Evolutionary conservation across 495 filamentous ascomycete genomes (phyloP).

Genomic region (Hapsidospora chrysogenum): DNA sequence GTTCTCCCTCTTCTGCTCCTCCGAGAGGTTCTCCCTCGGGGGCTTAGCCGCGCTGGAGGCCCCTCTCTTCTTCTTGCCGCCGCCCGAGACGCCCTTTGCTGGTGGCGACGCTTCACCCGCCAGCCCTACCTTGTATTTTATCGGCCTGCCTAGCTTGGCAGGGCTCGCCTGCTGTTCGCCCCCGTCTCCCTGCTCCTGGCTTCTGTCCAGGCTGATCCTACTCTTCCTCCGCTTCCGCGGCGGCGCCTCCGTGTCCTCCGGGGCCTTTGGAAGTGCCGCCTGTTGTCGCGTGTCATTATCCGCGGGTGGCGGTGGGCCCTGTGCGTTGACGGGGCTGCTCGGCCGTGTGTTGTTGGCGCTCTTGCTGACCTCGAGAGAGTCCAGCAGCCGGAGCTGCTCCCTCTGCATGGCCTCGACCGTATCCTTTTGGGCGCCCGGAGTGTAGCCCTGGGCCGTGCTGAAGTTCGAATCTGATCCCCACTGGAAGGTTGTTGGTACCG

Average conservation of each 20-base stretch:
- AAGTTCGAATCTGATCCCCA: conserved; percentile 56
- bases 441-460: conserved; percentile 33
- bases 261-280: conserved; percentile 17
- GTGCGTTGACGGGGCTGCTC: conserved; percentile 33
- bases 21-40: conserved; percentile 59
- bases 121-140: conserved; percentile 5
- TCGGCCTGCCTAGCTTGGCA: neutral
- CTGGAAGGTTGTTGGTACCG: conserved; percentile 21
- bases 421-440: conserved; percentile 33
- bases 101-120: conserved; percentile 1
- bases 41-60: conserved; percentile 22
- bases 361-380: conserved; percentile 31
- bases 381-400: conserved; percentile 34
- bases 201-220: conserved; percentile 13
- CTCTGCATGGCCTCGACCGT: conserved; percentile 37
- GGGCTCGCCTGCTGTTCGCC: neutral
- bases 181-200: conserved; percentile 9
- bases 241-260: conserved; percentile 20
- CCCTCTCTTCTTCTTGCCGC: conserved; percentile 11
- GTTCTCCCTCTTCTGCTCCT: conserved; percentile 72
- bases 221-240: conserved; percentile 31
- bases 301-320: conserved; percentile 5
- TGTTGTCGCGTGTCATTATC: conserved; percentile 1
- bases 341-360: conserved; percentile 41
- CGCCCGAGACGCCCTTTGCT: neutral